Evolutionary conservation across 805 yeast species (phyloP).

Genomic region (Wickerhamiella sergipiensis): DNA sequence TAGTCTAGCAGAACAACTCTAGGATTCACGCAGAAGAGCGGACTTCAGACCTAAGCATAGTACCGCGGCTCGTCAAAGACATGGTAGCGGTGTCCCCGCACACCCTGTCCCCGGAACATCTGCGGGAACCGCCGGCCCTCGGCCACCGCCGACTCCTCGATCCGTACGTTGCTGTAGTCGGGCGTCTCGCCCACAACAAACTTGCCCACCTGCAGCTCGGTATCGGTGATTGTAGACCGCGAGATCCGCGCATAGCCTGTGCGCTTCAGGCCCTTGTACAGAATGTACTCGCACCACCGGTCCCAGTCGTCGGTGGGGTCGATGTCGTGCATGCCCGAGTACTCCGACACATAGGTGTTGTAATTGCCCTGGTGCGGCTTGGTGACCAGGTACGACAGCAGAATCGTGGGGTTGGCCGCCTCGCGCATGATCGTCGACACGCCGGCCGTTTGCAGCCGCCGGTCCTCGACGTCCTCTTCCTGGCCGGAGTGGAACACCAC

Average conservation of each 20-base stretch:
- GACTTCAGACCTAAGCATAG: constrained; percentile 20
- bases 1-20: too few species aligned
- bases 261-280: constrained; percentile 75
- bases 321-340: constrained; percentile 81
- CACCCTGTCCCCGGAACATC: constrained; percentile 77
- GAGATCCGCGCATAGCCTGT: constrained; percentile 89
- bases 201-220: constrained; percentile 91
- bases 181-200: constrained; percentile 44
- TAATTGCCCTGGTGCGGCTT: constrained; percentile 81
- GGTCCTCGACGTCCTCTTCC: constrained; percentile 92
- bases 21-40: too few species aligned
- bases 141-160: constrained; percentile 44
- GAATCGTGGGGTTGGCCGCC: constrained; percentile 63
- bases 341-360: constrained; percentile 74
- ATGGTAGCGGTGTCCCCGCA: constrained; percentile 85
- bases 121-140: constrained; percentile 62
- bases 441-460: constrained; percentile 70
- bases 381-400: constrained; percentile 83
- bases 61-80: constrained; percentile 92
- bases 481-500: constrained; percentile 98
- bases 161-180: constrained; percentile 41
- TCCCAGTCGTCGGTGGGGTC: constrained; percentile 82
- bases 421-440: constrained; percentile 70
- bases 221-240: constrained; percentile 88
- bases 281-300: constrained; percentile 95